Percentiles rank a stretch among this genome's conserved stretches.
Conservation (phyloP, 495 filamentous ascomycete species). For the Thermothielavioides terrestris region DNA sequence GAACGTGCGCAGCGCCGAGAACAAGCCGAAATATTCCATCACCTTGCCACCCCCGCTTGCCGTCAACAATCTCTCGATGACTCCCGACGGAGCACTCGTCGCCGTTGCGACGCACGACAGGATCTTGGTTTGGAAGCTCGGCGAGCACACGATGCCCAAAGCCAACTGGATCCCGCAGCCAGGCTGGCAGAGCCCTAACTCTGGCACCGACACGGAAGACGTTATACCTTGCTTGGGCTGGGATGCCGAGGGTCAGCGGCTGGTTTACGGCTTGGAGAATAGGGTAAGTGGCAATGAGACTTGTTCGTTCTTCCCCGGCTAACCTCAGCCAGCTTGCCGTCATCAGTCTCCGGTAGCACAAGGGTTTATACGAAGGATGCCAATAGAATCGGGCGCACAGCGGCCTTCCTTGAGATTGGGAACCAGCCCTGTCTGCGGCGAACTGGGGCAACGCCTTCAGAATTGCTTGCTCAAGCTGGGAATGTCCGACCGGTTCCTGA, state of each 20-base stretch:
- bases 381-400: background rate
- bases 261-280: slow-evolving; percentile 52
- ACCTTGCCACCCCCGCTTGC: slow-evolving; percentile 43
- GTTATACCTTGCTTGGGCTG: slow-evolving; percentile 56
- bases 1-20: slow-evolving; percentile 49
- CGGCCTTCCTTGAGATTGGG: too few relatives aligned
- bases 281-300: slow-evolving; percentile 14
- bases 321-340: slow-evolving; percentile 23
- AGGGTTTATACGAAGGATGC: background rate
- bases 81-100: slow-evolving; percentile 62
- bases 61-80: slow-evolving; percentile 57
- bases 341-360: slow-evolving; percentile 36
- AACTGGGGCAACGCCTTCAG: too few relatives aligned
- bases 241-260: slow-evolving; percentile 65
- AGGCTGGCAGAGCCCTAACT: slow-evolving; percentile 44
- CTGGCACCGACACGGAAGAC: slow-evolving; percentile 37
- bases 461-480: too few relatives aligned
- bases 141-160: slow-evolving; percentile 53
- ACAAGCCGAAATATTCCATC: slow-evolving; percentile 49
- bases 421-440: too few relatives aligned
- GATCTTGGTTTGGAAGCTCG: slow-evolving; percentile 65
- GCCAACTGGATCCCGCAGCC: slow-evolving; percentile 49
- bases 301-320: background rate
- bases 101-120: slow-evolving; percentile 57
- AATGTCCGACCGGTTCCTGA: too few relatives aligned